These are phyloP conservation scores for Adansonia grandidieri DNA, from an alignment of 441 rosid genomes.

Conservation along the genomic window DNA sequence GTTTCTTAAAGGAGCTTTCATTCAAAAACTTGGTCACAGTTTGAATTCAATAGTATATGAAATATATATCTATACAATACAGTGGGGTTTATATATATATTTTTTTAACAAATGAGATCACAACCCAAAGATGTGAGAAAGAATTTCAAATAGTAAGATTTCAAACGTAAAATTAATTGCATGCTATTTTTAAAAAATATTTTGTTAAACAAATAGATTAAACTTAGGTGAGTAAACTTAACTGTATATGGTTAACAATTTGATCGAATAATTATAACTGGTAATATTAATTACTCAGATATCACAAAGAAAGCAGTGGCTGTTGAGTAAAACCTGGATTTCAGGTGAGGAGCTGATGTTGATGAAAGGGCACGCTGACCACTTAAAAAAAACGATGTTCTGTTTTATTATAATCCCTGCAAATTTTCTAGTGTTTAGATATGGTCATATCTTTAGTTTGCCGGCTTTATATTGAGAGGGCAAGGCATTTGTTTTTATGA, in stretches of 20 bases:
- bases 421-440: not conserved
- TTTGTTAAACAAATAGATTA: too few relatives aligned
- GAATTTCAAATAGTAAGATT: too few relatives aligned
- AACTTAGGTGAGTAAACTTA: too few relatives aligned
- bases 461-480: not conserved
- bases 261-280: not conserved
- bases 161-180: too few relatives aligned
- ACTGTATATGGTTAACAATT: not conserved
- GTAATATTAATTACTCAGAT: not conserved
- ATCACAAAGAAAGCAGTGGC: not conserved
- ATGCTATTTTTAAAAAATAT: too few relatives aligned
- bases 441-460: not conserved
- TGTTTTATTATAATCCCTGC: slow-evolving; percentile 14
- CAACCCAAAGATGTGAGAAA: too few relatives aligned
- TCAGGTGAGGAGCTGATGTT: slow-evolving; percentile 22
- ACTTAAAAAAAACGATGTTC: slow-evolving; percentile 30
- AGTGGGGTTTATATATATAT: too few relatives aligned
- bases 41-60: not conserved
- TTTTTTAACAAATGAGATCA: too few relatives aligned
- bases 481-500: not conserved
- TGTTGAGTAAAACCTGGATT: slow-evolving; percentile 25
- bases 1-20: not conserved
- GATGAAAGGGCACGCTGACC: slow-evolving; percentile 34
- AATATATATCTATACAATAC: too few relatives aligned
- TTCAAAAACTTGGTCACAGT: not conserved